Conservation (phyloP, 139 green algal genomes). For the Pleodorina starrii region DNA sequence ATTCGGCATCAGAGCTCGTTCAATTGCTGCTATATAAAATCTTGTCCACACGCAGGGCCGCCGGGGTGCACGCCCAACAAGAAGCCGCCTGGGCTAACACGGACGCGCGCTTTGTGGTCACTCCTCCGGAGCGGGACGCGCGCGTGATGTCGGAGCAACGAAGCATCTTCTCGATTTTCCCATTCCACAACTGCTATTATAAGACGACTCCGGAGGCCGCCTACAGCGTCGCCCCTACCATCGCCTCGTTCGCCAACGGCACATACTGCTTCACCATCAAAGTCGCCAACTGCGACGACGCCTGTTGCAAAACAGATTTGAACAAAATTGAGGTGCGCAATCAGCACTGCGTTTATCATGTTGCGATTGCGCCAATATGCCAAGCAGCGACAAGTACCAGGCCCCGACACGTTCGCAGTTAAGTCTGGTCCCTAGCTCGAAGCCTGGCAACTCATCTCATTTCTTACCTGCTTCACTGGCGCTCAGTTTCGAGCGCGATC, state of each 20-base stretch:
- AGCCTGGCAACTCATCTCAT: too few species aligned
- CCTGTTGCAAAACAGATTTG: not conserved
- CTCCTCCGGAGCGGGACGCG: not conserved
- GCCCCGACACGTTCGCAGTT: too few species aligned
- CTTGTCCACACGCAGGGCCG: too few species aligned
- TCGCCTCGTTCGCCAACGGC: not conserved
- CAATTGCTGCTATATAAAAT: too few species aligned
- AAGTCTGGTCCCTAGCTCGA: too few species aligned
- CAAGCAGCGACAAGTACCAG: too few species aligned
- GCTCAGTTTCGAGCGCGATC: too few species aligned
- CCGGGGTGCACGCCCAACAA: too few species aligned
- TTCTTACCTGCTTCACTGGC: too few species aligned
- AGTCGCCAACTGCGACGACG: not conserved
- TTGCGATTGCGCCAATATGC: too few species aligned
- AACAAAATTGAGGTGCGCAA: not conserved
- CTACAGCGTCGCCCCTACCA: not conserved
- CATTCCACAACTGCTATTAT: not conserved
- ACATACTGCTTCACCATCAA: constrained; percentile 2
- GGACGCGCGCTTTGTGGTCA: not conserved
- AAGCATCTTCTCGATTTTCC: not conserved
- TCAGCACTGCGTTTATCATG: too few species aligned
- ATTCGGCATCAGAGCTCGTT: too few species aligned
- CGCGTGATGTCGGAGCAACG: not conserved
- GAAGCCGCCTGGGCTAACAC: not conserved
- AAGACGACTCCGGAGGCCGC: not conserved